Conservation (phyloP, 1,284 basidiomycete species). For the Salmacisia buchloeana region DNA sequence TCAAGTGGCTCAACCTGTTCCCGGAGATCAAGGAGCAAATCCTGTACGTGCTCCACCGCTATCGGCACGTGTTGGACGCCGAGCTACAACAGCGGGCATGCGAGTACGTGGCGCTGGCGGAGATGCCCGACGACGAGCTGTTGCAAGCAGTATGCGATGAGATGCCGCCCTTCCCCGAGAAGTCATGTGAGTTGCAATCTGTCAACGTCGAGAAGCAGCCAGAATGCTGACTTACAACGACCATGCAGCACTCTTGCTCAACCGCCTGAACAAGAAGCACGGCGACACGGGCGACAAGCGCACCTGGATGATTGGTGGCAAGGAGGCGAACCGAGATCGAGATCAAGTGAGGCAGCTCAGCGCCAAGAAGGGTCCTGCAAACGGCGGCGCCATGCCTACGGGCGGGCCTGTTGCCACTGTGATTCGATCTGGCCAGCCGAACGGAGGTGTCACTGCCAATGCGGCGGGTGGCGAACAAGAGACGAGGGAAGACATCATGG, state of each 20-base stretch:
- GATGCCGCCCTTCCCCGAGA: conserved; percentile 96
- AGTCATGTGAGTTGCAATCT: conserved; percentile 74
- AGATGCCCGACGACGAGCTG: conserved; percentile 68
- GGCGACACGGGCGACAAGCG: conserved; percentile 74
- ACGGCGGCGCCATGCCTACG: conserved; percentile 43
- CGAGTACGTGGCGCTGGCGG: conserved; percentile 42
- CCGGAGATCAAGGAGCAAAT: conserved; percentile 95
- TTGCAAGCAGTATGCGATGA: conserved; percentile 94
- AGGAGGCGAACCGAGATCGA: conserved; percentile 76
- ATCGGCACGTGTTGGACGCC: conserved; percentile 85
- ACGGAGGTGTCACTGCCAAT: conserved; percentile 29
- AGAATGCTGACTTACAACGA: not conserved
- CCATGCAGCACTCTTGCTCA: conserved; percentile 60
- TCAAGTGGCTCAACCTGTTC: conserved; percentile 99
- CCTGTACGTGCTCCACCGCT: conserved; percentile 91
- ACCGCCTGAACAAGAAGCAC: conserved; percentile 77
- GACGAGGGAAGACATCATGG: conserved; percentile 60
- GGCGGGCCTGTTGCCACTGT: conserved; percentile 25
- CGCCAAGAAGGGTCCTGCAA: conserved; percentile 50
- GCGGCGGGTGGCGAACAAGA: conserved; percentile 13
- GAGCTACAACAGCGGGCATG: conserved; percentile 97
- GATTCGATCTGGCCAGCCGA: conserved; percentile 26
- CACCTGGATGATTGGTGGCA: conserved; percentile 91
- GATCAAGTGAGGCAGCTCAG: conserved; percentile 59
- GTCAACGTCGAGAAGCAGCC: too few species aligned